Base-by-base conservation (phyloP, 495 filamentous ascomycete genomes). In the Penicillium paxilli region DNA sequence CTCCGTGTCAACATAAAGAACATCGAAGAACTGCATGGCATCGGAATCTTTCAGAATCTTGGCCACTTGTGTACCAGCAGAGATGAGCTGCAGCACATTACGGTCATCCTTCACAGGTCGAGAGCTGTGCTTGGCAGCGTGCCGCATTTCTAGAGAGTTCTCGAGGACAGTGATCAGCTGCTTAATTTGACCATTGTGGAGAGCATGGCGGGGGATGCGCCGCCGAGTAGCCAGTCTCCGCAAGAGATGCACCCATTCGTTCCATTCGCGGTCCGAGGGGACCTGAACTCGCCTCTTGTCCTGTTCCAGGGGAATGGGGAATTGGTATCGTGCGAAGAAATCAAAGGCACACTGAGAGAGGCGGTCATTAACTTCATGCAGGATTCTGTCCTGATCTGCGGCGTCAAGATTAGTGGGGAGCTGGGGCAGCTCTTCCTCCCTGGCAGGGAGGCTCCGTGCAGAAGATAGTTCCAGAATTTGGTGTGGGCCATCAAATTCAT, bases 141-240 rank as follows among this genome's bases (percentile, higher is more conserved):
- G 89, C 52, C 89, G 82, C 87, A 91, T 90, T 74, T 92, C 89
- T 70, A 91, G 72, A 51, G 88, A 90, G 62, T 91, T 91, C 62
- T 91, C 88, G 67, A 93, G 70, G 23, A 92, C 82, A 37, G 89
- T 92, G 52, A 90, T 87, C 64, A 92, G 80, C 68, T 92, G 88
- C 68, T 92, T 92, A 73, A 95, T 95, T 70, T 93, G 90, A 55
- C 88, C 86, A 68, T 92, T 89, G 73, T 95, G 92, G 30, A 95
- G 74, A 11, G 92, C 86, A 47, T 89, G 77, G 17, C 90, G 86
- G 16, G 90, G 90, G 58, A 95, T 93, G 40, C 89, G 83, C 23
- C 90, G 80, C 72, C 92, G 92, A 28, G 89, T 93, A 28, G 90
- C 90, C 53, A 95, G 78, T 32, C 90, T 81, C 73, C 92, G 93